A percentile compares a stretch with the other conserved stretches of the same genome.
Evolutionary conservation across 495 filamentous ascomycete genomes (phyloP).

Genomic region (Penicillium bialowiezense): DNA sequence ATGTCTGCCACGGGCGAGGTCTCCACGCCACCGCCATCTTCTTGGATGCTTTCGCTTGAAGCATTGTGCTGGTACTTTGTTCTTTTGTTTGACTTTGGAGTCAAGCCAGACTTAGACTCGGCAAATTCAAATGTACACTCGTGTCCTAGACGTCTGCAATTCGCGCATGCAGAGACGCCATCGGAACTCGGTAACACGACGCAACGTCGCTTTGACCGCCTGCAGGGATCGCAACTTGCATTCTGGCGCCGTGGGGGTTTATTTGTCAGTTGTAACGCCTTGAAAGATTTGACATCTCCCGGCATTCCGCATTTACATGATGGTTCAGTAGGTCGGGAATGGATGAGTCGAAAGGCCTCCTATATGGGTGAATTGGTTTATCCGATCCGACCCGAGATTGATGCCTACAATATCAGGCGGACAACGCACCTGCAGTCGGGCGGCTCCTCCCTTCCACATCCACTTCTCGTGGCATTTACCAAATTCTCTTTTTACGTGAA

Average conservation of each 20-base stretch:
- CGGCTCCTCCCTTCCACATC: too few species aligned
- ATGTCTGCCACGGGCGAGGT: neutral
- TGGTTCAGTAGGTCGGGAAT: neutral
- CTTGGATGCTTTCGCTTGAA: neutral
- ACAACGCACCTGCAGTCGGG: too few species aligned
- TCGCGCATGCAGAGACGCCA: constrained; percentile 6
- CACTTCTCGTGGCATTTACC: too few species aligned
- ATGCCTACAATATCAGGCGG: constrained; percentile 3
- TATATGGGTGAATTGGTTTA: neutral
- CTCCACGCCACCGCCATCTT: neutral
- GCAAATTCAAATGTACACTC: constrained; percentile 26
- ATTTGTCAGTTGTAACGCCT: neutral
- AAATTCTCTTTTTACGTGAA: too few species aligned
- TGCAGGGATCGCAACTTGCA: constrained; percentile 26
- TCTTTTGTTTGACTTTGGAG: neutral
- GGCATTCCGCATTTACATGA: constrained; percentile 8
- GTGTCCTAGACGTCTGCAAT: constrained; percentile 21
- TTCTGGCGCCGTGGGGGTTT: constrained; percentile 22
- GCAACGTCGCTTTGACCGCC: constrained; percentile 27
- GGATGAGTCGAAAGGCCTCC: neutral
- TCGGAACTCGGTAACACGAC: constrained; percentile 4
- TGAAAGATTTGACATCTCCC: neutral
- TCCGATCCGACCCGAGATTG: constrained; percentile 1
- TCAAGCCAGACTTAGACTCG: constrained; percentile 2
- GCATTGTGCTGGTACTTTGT: neutral